Conservation (phyloP, 2,329 filamentous ascomycete species). For the Penicillium sp. region DNA sequence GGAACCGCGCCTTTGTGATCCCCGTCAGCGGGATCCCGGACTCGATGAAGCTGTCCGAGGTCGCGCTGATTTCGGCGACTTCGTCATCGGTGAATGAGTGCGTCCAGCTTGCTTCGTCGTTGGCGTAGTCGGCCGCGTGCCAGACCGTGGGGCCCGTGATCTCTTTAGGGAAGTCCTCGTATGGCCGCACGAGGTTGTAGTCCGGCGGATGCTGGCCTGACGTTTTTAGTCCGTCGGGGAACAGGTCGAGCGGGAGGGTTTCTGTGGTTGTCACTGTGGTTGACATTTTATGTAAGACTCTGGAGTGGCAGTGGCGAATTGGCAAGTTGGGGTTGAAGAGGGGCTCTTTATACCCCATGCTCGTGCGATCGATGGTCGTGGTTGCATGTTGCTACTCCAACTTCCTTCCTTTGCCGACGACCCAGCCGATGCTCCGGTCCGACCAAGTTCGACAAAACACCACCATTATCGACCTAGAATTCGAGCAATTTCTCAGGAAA, state of each 20-base stretch:
- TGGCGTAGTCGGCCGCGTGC: slow-evolving; percentile 67
- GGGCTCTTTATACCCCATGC: neutral
- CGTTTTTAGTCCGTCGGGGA: slow-evolving; percentile 70
- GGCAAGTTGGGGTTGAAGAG: neutral
- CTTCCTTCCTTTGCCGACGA: neutral
- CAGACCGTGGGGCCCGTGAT: slow-evolving; percentile 76
- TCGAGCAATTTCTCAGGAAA: neutral
- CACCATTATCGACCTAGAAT: neutral
- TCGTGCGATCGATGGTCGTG: neutral
- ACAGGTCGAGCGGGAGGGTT: slow-evolving; percentile 42
- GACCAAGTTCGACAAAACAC: too few relatives aligned
- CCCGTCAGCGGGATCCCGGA: slow-evolving; percentile 71
- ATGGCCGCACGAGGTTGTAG: slow-evolving; percentile 68
- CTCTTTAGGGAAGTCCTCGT: slow-evolving; percentile 70
- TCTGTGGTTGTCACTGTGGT: neutral
- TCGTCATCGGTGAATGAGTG: slow-evolving; percentile 71
- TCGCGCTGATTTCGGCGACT: slow-evolving; percentile 67
- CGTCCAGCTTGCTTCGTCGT: slow-evolving; percentile 71
- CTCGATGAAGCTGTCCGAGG: slow-evolving; percentile 72
- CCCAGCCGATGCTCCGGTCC: neutral
- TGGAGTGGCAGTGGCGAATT: neutral
- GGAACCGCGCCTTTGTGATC: slow-evolving; percentile 70
- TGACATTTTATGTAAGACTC: neutral
- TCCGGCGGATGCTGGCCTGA: slow-evolving; percentile 75
- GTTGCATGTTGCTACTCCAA: neutral